Evolutionary conservation across 2,329 filamentous ascomycete genomes (phyloP), one percentile per base, ranked within the genome.

Genomic region (Venturia nashicola): DNA sequence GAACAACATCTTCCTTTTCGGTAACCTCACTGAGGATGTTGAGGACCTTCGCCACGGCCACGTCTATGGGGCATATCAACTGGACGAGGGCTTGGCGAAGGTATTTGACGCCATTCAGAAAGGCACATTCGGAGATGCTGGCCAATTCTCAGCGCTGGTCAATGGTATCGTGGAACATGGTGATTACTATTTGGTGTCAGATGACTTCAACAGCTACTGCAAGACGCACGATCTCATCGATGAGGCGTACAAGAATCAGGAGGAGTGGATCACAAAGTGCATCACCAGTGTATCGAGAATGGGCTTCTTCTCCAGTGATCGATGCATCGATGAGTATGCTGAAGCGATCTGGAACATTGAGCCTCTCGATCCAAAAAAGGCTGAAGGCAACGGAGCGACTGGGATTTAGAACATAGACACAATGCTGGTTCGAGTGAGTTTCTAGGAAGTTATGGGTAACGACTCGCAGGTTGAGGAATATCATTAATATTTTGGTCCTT

Each of bases 1-100:
- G 72, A 87, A 91, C 73, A 97, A 97, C 78, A 97, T 99, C 74
- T 99, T 99, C 86, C 84, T 99, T 69, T 97, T 99, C 73, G 94
- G 94, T 66, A 96, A 93, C 74, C 84, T 99, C 23, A 86, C 94
- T 64, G 94, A 99, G 76, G 91, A 97, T 70, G 94, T 99, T 48
- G 94, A 97, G 71, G 93, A 97, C 68, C 86, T 99, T 64, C 92
- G 94, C 60, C 91, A 97, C 76, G 81, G 83, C 23, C 93, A 97
- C 79, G 88, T 86, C 68, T 97, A 96, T 76, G 87, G 89, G 67
- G 79, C 85, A 48, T 90, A 95, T 78, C 77, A 83, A 43, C 80
- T 97, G 65, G 91, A 97, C 74, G 77, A 87, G 0, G 83, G 88
- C 67, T 85, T 99, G 48, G 77, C 83, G 68, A 85, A 86, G 69